phyloP scores from a whole-genome alignment of 495 filamentous ascomycete genomes.

The Neurospora tetrasperma region DNA sequence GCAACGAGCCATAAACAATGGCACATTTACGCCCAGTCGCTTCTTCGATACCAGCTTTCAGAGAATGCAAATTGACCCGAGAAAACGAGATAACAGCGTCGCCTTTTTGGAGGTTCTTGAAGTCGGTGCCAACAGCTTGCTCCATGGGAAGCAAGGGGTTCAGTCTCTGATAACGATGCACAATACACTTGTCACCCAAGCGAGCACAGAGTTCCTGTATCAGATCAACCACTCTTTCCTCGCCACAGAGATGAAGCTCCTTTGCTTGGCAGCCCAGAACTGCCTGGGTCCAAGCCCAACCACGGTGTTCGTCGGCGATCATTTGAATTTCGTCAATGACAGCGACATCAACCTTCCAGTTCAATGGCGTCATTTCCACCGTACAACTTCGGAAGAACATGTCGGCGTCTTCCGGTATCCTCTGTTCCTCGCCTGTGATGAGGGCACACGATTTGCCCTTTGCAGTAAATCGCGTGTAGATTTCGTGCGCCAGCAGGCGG shows the following conservation, averaged over 20 bases:
- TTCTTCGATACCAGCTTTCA: conserved; percentile 70
- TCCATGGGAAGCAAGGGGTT: conserved; percentile 61
- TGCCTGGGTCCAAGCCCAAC: conserved; percentile 96
- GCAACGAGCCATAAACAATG: conserved; percentile 84
- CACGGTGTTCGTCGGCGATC: conserved; percentile 68
- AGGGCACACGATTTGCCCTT: conserved; percentile 66
- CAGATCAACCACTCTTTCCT: conserved; percentile 69
- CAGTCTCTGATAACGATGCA: conserved; percentile 74
- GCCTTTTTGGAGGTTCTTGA: conserved; percentile 66
- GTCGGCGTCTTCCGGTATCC: conserved; percentile 40
- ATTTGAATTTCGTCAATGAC: conserved; percentile 99
- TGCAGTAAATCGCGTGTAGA: conserved; percentile 70
- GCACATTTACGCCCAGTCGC: conserved; percentile 69
- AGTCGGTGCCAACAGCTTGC: conserved; percentile 48
- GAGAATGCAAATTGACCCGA: conserved; percentile 64
- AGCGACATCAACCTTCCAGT: conserved; percentile 64
- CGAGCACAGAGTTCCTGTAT: conserved; percentile 69
- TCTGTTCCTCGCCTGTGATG: conserved; percentile 83
- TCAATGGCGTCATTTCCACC: conserved; percentile 87
- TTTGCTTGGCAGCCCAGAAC: conserved; percentile 74
- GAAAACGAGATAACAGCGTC: conserved; percentile 87
- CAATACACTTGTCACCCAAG: conserved; percentile 70
- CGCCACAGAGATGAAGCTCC: conserved; percentile 91
- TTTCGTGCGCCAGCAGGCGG: conserved; percentile 84
- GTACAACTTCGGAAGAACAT: conserved; percentile 69